Evolutionary conservation across 108 stramenopile genomes (phyloP).

Genomic region (Craspedostauros australis): DNA sequence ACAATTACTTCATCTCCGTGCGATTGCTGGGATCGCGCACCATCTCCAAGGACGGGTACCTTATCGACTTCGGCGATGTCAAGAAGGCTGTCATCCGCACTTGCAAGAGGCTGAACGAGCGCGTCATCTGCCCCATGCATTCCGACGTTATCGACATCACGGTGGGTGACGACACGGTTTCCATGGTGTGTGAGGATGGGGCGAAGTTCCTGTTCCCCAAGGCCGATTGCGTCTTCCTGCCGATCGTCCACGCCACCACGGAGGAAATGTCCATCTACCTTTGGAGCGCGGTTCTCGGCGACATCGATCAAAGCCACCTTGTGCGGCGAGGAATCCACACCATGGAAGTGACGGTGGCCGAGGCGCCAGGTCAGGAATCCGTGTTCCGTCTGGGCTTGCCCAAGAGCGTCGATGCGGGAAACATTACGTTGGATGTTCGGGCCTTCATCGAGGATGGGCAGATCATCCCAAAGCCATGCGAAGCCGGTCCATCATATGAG

Average conservation of each 20-base stretch:
- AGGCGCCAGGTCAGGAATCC: slow-evolving; percentile 87
- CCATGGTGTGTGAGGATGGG: slow-evolving; percentile 81
- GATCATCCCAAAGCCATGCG: slow-evolving; percentile 36
- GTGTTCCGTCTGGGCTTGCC: slow-evolving; percentile 61
- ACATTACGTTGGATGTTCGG: slow-evolving; percentile 29
- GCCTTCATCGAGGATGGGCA: slow-evolving; percentile 28
- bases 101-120: slow-evolving; percentile 90
- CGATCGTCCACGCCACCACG: slow-evolving; percentile 89
- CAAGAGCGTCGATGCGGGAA: background rate
- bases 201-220: slow-evolving; percentile 70
- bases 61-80: slow-evolving; percentile 91
- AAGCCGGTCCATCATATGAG: background rate
- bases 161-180: slow-evolving; percentile 39
- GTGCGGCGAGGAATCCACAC: slow-evolving; percentile 67
- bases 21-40: slow-evolving; percentile 56
- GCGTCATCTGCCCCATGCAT: slow-evolving; percentile 83
- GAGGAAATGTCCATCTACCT: slow-evolving; percentile 92
- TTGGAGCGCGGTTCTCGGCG: slow-evolving; percentile 56
- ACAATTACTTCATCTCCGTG: slow-evolving; percentile 86
- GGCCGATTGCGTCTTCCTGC: slow-evolving; percentile 84
- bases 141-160: slow-evolving; percentile 78
- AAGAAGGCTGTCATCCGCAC: slow-evolving; percentile 72
- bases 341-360: slow-evolving; percentile 85
- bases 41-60: slow-evolving; percentile 81
- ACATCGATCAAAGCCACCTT: slow-evolving; percentile 60